Evolutionary conservation across 2,329 filamentous ascomycete species (phyloP).

Genomic region (Pestalotiopsis sp.): DNA sequence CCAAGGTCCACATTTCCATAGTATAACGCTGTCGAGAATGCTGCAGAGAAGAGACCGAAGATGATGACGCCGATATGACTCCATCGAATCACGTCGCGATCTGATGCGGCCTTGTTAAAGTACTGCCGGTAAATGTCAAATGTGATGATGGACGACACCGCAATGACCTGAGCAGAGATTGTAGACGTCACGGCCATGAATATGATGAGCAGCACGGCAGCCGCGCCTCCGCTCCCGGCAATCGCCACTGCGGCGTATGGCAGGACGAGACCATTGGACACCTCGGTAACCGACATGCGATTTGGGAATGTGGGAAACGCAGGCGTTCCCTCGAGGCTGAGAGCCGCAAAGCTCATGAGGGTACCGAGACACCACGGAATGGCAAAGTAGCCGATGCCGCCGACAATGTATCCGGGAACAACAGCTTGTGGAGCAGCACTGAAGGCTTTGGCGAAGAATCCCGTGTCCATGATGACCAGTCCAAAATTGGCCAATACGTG

Average conservation of each 20-base stretch:
- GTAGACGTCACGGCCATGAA: conserved; percentile 90
- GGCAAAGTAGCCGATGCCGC: conserved; percentile 82
- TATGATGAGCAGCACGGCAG: conserved; percentile 75
- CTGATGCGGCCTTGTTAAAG: conserved; percentile 36
- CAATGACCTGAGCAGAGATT: conserved; percentile 79
- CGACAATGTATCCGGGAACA: conserved; percentile 14
- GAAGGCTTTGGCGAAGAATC: conserved; percentile 89
- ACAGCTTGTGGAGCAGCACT: conserved; percentile 41
- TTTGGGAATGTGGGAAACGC: conserved; percentile 71
- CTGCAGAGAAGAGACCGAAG: conserved; percentile 10
- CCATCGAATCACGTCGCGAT: conserved; percentile 9
- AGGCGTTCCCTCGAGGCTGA: conserved; percentile 74
- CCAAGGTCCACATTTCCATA: conserved; percentile 56
- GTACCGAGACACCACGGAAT: conserved; percentile 88
- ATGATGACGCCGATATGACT: conserved; percentile 10
- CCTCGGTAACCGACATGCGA: conserved; percentile 71
- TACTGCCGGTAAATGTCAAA: conserved; percentile 71
- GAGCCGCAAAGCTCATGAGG: conserved; percentile 79
- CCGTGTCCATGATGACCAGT: conserved; percentile 64
- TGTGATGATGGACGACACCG: conserved; percentile 82
- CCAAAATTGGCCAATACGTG: conserved; percentile 73
- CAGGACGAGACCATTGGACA: conserved; percentile 81
- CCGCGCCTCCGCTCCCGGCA: conserved; percentile 77
- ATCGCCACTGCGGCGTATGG: conserved; percentile 82
- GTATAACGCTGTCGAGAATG: conserved; percentile 45